Base-by-base conservation (phyloP, 2,329 filamentous ascomycete genomes). In the Daldinia sp. region DNA sequence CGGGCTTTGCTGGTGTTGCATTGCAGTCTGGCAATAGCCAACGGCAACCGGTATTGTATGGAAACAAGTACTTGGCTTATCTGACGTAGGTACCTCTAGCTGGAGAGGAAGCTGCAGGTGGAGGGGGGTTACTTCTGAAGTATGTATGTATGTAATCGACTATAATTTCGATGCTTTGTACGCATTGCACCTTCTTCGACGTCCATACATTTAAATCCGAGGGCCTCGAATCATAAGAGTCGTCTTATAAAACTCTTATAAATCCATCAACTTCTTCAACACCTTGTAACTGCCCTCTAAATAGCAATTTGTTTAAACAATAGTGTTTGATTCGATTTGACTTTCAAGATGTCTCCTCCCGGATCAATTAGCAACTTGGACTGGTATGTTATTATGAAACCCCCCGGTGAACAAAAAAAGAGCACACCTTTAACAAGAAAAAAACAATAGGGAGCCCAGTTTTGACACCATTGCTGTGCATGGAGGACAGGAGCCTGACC, bases 401-500 rank as follows among this genome's bases (percentile, higher is more conserved):
- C 48, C 30, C 23, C 41, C 3, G 6, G 33, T n/a, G 23, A 58
- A 48, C 51, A 61, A 13, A 37, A 42, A 60, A 37, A 42, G 63
- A 63, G 18, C 42, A 42, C 35, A 39, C 65, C 62, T 63, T 70
- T 75, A 53, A 75, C 63, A 67, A 50, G 67, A 26, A 26, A 50
- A 9, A 48, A 51, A 51, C 9, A 39, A 67, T 50, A 77, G 75
- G 76, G 73, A 76, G 65, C 74, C 75, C 20, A 70, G 72, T 30
- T 77, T 77, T 50, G 68, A 77, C 58, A 75, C 76, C 50, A 72
- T 77, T 51, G 74, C 76, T 35, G 72, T 77, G 13, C 75, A 78
- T 66, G 76, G 78, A 33, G 76, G 73, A n/a, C 76, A 78, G 48
- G 76, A 78, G 58, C 76, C 76, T 1, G 76, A 78, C 23, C 76